These are phyloP conservation scores for Torulaspora pretoriensis DNA, from an alignment of 1,139 yeast genomes.

Conservation along the genomic window DNA sequence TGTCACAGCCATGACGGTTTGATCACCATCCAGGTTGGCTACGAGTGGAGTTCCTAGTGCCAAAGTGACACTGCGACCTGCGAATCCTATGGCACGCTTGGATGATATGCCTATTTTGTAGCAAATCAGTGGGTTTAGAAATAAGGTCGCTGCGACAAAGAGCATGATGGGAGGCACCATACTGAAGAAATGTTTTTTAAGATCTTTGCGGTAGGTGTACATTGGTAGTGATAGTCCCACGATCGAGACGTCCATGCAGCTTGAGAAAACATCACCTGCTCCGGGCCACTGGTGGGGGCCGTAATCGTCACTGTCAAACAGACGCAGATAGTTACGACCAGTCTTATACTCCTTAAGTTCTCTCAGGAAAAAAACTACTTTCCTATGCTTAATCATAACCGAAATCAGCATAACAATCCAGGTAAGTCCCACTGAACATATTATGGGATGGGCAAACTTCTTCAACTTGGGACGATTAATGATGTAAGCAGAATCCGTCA, in stretches of 20 bases:
- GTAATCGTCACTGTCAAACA: slow-evolving; percentile 42
- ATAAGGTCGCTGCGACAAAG: slow-evolving; percentile 55
- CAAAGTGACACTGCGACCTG: slow-evolving; percentile 76
- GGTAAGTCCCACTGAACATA: slow-evolving; percentile 59
- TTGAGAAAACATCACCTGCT: slow-evolving; percentile 69
- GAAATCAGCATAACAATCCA: slow-evolving; percentile 60
- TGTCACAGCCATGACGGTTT: slow-evolving; percentile 71
- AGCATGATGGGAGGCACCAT: slow-evolving; percentile 58
- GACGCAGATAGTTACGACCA: slow-evolving; percentile 58
- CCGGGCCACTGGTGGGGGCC: slow-evolving; percentile 55
- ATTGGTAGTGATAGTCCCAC: slow-evolving; percentile 73
- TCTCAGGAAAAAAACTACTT: slow-evolving; percentile 42
- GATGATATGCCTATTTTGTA: slow-evolving; percentile 60
- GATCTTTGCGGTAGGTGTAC: slow-evolving; percentile 68
- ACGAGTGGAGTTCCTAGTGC: slow-evolving; percentile 77
- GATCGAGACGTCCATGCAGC: slow-evolving; percentile 72
- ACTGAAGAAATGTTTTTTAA: slow-evolving; percentile 53
- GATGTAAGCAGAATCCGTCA: slow-evolving; percentile 53
- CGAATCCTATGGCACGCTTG: slow-evolving; percentile 62
- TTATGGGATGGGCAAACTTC: slow-evolving; percentile 63
- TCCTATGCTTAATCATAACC: slow-evolving; percentile 45
- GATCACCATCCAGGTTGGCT: slow-evolving; percentile 56
- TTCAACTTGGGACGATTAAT: slow-evolving; percentile 47
- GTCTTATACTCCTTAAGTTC: slow-evolving; percentile 59
- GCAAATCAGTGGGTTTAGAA: slow-evolving; percentile 66